Percentiles rank a stretch among this genome's conserved stretches.
These are phyloP conservation scores for Crithidia expoeki DNA, from an alignment of 208 protist species.

Conservation along the genomic window DNA sequence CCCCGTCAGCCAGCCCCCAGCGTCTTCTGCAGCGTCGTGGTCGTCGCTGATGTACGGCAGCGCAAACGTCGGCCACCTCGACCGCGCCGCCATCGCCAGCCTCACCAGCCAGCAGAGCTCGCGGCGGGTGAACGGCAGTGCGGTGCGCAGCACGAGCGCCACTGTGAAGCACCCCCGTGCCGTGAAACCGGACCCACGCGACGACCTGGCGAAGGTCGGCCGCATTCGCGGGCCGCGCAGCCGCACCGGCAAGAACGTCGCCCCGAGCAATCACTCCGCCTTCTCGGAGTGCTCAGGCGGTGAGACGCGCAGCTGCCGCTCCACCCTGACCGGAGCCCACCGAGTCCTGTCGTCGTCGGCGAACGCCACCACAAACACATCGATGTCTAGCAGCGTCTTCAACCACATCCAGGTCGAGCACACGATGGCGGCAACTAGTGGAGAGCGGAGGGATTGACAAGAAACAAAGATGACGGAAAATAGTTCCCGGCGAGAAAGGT, in stretches of 20 bases:
- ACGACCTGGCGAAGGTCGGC: slow-evolving; percentile 22
- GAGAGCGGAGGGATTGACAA: slow-evolving; percentile 16
- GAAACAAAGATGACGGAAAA: slow-evolving; percentile 8
- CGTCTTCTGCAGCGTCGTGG: slow-evolving; percentile 15
- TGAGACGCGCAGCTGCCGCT: slow-evolving; percentile 76
- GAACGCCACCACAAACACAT: slow-evolving; percentile 54
- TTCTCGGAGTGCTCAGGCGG: slow-evolving; percentile 88
- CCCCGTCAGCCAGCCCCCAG: background rate
- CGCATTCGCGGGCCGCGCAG: slow-evolving; percentile 52
- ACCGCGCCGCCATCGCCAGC: slow-evolving; percentile 32
- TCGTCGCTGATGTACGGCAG: slow-evolving; percentile 26
- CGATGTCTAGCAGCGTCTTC: slow-evolving; percentile 41
- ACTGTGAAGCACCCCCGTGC: slow-evolving; percentile 48
- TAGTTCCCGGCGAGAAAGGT: slow-evolving; percentile 9
- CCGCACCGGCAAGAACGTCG: slow-evolving; percentile 61
- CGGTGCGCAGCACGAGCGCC: slow-evolving; percentile 34
- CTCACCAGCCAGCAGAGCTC: slow-evolving; percentile 29
- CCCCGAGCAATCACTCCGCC: slow-evolving; percentile 74
- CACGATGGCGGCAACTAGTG: slow-evolving; percentile 15
- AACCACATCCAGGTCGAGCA: slow-evolving; percentile 29
- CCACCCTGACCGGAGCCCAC: slow-evolving; percentile 42
- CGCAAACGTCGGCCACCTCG: slow-evolving; percentile 32
- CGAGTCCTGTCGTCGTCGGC: slow-evolving; percentile 51
- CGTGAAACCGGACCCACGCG: slow-evolving; percentile 46
- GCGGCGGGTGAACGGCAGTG: slow-evolving; percentile 26